Percentiles rank a stretch among this genome's conserved stretches.
These are phyloP conservation scores for Gynandropsis gynandra DNA, from an alignment of 345 rosid species.

Conservation along the genomic window DNA sequence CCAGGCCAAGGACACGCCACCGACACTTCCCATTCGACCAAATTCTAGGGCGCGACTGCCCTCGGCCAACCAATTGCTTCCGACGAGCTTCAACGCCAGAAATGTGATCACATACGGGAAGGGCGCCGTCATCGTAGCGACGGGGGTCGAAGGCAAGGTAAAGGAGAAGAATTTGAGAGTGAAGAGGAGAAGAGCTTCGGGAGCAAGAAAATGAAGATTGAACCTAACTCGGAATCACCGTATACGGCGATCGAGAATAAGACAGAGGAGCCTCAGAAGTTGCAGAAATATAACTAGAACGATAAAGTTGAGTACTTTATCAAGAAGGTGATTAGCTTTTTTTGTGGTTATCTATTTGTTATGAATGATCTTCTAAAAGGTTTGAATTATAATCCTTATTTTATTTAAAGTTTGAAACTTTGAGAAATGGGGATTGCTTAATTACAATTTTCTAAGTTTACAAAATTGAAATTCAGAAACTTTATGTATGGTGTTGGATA, in stretches of 20 bases:
- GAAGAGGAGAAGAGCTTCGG: slow-evolving; percentile 59
- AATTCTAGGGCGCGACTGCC: slow-evolving; percentile 53
- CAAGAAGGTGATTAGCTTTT: slow-evolving; percentile 49
- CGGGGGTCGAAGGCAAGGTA: slow-evolving; percentile 23
- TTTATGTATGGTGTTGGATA: no score
- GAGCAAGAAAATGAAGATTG: slow-evolving; percentile 67
- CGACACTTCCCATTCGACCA: slow-evolving; percentile 65
- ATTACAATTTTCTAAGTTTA: no score
- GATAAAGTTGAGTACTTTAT: slow-evolving; percentile 68
- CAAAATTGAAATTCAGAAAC: no score
- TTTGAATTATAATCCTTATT: no score
- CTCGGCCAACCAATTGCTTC: slow-evolving; percentile 44
- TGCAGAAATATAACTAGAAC: slow-evolving; percentile 47
- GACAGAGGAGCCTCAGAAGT: no score
- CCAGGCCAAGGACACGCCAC: slow-evolving; percentile 58
- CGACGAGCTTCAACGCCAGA: slow-evolving; percentile 39
- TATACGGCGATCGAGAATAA: slow-evolving; percentile 33
- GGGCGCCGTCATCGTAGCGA: slow-evolving; percentile 13
- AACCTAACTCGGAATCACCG: slow-evolving; percentile 51
- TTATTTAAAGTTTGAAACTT: no score
- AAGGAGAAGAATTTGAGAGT: slow-evolving; percentile 49
- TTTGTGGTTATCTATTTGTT: not conserved
- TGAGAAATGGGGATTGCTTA: no score
- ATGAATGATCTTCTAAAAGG: no score
- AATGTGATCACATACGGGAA: slow-evolving; percentile 22